These are phyloP conservation scores for Taxawa tesnikishii DNA, from an alignment of 2,329 filamentous ascomycete species.

Conservation along the genomic window DNA sequence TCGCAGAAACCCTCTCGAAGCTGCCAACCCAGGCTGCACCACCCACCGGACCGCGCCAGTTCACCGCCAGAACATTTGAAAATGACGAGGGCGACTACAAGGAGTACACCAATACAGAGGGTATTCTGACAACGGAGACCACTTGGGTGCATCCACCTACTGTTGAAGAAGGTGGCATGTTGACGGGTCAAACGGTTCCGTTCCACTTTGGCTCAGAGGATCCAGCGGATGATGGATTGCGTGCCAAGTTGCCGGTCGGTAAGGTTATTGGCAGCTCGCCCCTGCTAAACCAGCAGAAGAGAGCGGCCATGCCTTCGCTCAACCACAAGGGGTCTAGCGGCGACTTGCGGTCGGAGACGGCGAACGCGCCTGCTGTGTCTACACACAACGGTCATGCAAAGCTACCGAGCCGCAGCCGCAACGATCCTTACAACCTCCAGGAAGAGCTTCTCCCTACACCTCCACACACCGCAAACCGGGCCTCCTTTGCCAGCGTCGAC, in stretches of 20 bases:
- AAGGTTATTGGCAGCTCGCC: conserved; percentile 12
- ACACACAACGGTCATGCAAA: no score
- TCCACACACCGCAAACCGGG: no score
- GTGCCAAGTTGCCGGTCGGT: conserved; percentile 10
- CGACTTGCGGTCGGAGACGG: no score
- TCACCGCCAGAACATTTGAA: conserved; percentile 23
- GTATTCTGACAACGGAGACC: conserved; percentile 28
- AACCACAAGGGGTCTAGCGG: no score
- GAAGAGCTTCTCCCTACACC: no score
- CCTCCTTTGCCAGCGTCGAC: no score
- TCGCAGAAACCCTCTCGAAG: conserved; percentile 20
- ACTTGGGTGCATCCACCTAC: conserved; percentile 34
- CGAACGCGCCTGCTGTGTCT: no score
- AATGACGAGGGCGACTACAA: conserved; percentile 27
- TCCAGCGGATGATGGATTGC: conserved; percentile 12
- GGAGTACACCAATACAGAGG: conserved; percentile 26
- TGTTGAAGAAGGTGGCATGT: conserved; percentile 20
- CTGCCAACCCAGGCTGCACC: conserved; percentile 10
- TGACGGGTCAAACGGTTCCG: conserved; percentile 20
- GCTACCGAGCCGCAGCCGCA: no score
- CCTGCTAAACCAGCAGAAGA: no score
- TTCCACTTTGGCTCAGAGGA: conserved; percentile 17
- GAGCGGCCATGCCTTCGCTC: no score
- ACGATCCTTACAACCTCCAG: no score
- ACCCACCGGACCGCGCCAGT: conserved; percentile 12